These are phyloP conservation scores for Paradendryphiella salina DNA, from an alignment of 2,329 filamentous ascomycete genomes.

Conservation along the genomic window DNA sequence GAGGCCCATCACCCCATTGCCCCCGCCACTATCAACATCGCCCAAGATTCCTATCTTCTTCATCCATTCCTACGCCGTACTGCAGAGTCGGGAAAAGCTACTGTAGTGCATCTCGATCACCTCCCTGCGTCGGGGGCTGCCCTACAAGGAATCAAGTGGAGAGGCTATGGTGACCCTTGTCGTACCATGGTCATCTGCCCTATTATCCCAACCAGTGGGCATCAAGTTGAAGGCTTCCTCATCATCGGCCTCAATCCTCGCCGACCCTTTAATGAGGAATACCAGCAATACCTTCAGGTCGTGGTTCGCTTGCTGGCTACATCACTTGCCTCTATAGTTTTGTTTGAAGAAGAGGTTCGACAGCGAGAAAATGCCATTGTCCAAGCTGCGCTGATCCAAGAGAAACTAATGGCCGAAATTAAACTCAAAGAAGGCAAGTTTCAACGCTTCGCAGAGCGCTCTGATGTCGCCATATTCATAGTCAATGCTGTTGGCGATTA, in stretches of 20 bases:
- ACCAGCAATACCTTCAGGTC: slow-evolving; percentile 45
- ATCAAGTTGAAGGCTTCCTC: slow-evolving; percentile 46
- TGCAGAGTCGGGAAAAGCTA: slow-evolving; percentile 34
- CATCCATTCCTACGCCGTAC: slow-evolving; percentile 32
- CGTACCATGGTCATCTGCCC: slow-evolving; percentile 43
- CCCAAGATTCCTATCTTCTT: slow-evolving; percentile 24
- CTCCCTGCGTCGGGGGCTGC: slow-evolving; percentile 32
- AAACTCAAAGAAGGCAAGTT: slow-evolving; percentile 43
- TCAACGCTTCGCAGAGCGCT: slow-evolving; percentile 45
- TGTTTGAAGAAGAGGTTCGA: slow-evolving; percentile 47
- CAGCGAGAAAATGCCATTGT: slow-evolving; percentile 41
- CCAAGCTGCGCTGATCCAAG: slow-evolving; percentile 43
- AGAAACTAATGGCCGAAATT: slow-evolving; percentile 42
- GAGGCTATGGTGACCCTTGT: slow-evolving; percentile 44
- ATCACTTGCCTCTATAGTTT: slow-evolving; percentile 45
- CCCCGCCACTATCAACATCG: slow-evolving; percentile 30
- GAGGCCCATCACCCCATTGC: slow-evolving; percentile 31
- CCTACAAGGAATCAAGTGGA: slow-evolving; percentile 35
- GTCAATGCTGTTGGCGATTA: slow-evolving; percentile 41
- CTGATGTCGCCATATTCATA: slow-evolving; percentile 50
- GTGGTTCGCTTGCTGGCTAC: slow-evolving; percentile 46
- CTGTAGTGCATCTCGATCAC: slow-evolving; percentile 37
- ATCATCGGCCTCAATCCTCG: slow-evolving; percentile 48
- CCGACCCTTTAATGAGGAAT: slow-evolving; percentile 46
- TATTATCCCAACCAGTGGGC: slow-evolving; percentile 41